These are phyloP conservation scores for Biscutella laevigata DNA, from an alignment of 441 rosid genomes.

Conservation along the genomic window DNA sequence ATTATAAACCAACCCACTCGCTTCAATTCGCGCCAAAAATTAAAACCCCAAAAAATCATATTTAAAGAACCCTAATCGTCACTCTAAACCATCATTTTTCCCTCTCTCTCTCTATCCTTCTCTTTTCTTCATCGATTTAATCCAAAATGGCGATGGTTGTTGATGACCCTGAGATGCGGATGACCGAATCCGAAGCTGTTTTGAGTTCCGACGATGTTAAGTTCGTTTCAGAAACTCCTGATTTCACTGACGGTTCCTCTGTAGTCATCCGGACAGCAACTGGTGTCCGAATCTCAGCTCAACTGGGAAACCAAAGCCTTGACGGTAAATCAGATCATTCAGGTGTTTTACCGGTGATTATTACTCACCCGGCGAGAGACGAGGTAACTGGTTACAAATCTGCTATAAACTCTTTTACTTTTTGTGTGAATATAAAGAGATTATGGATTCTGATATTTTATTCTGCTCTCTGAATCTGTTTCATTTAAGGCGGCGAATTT, in stretches of 20 bases:
- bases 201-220: neutral
- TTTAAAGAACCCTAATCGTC: slow-evolving; percentile 12
- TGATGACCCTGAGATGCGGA: neutral
- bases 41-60: neutral
- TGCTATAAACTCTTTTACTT: too few relatives aligned
- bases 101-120: neutral
- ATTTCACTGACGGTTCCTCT: neutral
- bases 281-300: slow-evolving; percentile 32
- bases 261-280: slow-evolving; percentile 22
- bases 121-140: neutral
- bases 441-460: neutral
- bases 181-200: neutral
- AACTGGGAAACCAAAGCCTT: neutral
- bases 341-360: neutral
- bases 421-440: slow-evolving; percentile 3
- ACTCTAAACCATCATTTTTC: neutral
- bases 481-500: neutral
- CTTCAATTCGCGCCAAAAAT: slow-evolving; percentile 18
- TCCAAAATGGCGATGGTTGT: neutral
- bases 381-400: slow-evolving; percentile 1
- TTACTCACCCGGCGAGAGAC: neutral
- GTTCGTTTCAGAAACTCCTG: slow-evolving; percentile 7
- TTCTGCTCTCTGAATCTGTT: too few relatives aligned
- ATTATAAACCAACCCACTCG: neutral
- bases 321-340: neutral